Evolutionary conservation across 2,329 filamentous ascomycete genomes (phyloP), one percentile per base, ranked within the genome.

Genomic region (Colletotrichum chlorophyti): DNA sequence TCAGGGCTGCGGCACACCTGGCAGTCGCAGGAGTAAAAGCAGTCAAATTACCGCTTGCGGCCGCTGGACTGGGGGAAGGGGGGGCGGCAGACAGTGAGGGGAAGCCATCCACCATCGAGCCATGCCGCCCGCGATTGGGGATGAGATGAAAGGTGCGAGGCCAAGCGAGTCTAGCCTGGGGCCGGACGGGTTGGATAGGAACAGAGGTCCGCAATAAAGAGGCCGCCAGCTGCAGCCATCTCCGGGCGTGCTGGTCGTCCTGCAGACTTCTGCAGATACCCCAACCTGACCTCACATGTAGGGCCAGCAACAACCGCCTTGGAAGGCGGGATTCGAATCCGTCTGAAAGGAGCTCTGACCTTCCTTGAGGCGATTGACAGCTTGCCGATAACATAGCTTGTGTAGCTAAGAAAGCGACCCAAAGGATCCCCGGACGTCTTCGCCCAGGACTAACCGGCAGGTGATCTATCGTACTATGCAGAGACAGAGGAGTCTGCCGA

Each of bases 141-240:
- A 27, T 43, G 43, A 29, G 21, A 53, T 47, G 29, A 15, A 29
- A 35, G 42, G 34, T 47, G 54, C 21, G 42, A 58, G 24, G 54
- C 49, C 54, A 54, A 37, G 54, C 27, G 17, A 27, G 38, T 31
- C 21, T 14, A 43, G 43, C 34, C 48, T 17, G 37, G 24, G 45
- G 49, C 34, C 42, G 29, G 40, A 21, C 29, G 46, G 29, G 35
- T 42, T 34, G 45, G n/a, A n/a, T n/a, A 49, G 47, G 23, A 27
- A 40, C 17, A 48, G 38, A 55, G 55, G 43, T 55, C 55, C 55
- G 55, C 51, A 59, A 59, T 55, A 45, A 55, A 49, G 55, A 59
- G 55, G 55, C 55, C 55, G 57, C 57, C 51, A 57, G 57, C 57
- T 60, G 45, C 57, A 60, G 51, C 43, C 45, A 45, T 45, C 37